phyloP scores from a whole-genome alignment of 2,329 filamentous ascomycete species.

The Aureobasidium vineae region DNA sequence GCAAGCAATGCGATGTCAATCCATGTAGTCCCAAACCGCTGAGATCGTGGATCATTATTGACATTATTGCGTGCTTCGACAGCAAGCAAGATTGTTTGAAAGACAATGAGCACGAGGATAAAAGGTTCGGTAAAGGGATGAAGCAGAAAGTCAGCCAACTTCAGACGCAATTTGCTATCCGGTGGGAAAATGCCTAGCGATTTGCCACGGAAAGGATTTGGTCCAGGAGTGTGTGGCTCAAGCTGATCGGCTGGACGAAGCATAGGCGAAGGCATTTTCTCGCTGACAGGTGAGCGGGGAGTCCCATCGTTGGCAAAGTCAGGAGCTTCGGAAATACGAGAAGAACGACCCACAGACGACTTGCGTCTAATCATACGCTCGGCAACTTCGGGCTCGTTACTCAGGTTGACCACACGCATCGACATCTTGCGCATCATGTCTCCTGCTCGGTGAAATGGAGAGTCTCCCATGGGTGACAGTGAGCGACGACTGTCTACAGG shows the following conservation, averaged over 20 bases:
- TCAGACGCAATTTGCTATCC: constrained; percentile 69
- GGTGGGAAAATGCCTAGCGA: constrained; percentile 81
- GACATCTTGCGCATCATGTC: constrained; percentile 71
- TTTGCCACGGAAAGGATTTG: constrained; percentile 81
- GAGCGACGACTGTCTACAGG: constrained; percentile 47
- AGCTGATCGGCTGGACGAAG: constrained; percentile 30
- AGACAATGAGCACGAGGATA: constrained; percentile 80
- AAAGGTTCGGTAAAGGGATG: constrained; percentile 83
- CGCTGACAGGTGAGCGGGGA: constrained; percentile 34
- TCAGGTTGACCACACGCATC: constrained; percentile 95
- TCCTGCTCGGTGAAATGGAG: constrained; percentile 50
- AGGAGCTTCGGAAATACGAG: constrained; percentile 55
- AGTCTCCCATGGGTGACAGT: constrained; percentile 48
- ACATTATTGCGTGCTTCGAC: constrained; percentile 73
- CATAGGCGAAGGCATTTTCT: constrained; percentile 38
- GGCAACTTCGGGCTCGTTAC: constrained; percentile 81
- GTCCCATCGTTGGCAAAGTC: constrained; percentile 30
- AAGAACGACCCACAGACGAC: constrained; percentile 54
- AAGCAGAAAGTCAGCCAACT: constrained; percentile 78
- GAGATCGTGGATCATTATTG: constrained; percentile 58
- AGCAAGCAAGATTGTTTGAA: constrained; percentile 84
- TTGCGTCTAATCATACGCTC: constrained; percentile 68
- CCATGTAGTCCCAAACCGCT: constrained; percentile 62
- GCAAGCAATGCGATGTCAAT: constrained; percentile 79
- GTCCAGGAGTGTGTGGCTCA: constrained; percentile 33